Percentiles rank a stretch among this genome's conserved stretches.
phyloP scores from a whole-genome alignment of 1,139 yeast species.

The Geotrichum citri-aurantii region DNA sequence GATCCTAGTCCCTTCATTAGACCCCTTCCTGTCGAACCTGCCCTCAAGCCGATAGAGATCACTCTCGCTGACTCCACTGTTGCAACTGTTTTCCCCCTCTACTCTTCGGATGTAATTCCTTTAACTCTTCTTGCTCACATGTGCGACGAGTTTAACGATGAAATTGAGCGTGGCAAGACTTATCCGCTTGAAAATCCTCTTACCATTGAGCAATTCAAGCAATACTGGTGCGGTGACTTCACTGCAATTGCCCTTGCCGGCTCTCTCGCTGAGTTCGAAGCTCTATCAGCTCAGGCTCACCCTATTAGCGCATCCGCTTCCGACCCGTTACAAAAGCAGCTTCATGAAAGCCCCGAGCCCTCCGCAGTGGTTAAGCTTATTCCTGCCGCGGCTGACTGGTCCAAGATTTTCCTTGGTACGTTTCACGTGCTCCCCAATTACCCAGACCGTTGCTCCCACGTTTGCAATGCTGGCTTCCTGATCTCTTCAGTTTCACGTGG shows the following conservation, averaged over 20 bases:
- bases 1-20: conserved; percentile 8
- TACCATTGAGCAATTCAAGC: conserved; percentile 55
- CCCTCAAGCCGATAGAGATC: conserved; percentile 12
- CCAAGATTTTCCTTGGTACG: conserved; percentile 50
- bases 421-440: conserved; percentile 77
- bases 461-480: conserved; percentile 73
- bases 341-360: conserved; percentile 9
- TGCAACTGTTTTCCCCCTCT: conserved; percentile 16
- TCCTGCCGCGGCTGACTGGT: conserved; percentile 39
- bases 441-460: conserved; percentile 68
- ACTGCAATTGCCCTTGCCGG: conserved; percentile 46
- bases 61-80: conserved; percentile 9
- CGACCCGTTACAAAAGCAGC: conserved; percentile 10
- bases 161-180: conserved; percentile 76
- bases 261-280: conserved; percentile 16
- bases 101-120: conserved; percentile 44
- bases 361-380: conserved; percentile 13
- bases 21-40: conserved; percentile 11
- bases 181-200: conserved; percentile 69
- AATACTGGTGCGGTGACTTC: conserved; percentile 72
- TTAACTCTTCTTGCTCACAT: conserved; percentile 62
- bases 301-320: conserved; percentile 2
- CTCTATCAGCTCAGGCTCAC: not conserved
- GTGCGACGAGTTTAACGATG: conserved; percentile 80
- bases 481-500: conserved; percentile 56